phyloP scores from a whole-genome alignment of 805 yeast species.

The Yarrowia hollandica region DNA sequence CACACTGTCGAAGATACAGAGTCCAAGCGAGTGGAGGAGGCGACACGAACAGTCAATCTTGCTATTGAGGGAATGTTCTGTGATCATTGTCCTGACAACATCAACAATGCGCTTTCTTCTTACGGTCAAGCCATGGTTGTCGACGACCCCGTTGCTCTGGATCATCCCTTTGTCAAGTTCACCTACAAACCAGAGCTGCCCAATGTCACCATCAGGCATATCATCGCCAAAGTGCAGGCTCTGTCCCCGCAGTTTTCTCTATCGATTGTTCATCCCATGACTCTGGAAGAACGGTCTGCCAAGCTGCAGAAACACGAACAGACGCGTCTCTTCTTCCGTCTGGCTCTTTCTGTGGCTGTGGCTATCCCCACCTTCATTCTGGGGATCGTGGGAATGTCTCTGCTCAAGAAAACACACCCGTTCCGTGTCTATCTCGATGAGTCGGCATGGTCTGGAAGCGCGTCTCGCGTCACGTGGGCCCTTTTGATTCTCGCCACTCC shows the following conservation, averaged over 20 bases:
- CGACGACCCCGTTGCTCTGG: conserved; percentile 55
- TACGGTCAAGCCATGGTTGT: conserved; percentile 58
- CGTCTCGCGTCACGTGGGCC: conserved; percentile 63
- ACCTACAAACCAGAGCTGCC: conserved; percentile 64
- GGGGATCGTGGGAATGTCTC: conserved; percentile 69
- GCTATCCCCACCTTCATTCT: conserved; percentile 70
- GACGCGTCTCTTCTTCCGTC: conserved; percentile 47
- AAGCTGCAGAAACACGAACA: conserved; percentile 53
- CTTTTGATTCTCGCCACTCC: conserved; percentile 67
- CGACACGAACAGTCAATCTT: conserved; percentile 58
- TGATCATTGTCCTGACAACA: conserved; percentile 61
- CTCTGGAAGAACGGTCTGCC: conserved; percentile 64
- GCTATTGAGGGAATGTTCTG: conserved; percentile 68
- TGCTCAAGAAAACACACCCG: conserved; percentile 47
- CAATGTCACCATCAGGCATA: conserved; percentile 54
- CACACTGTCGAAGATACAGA: conserved; percentile 48
- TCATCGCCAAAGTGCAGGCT: conserved; percentile 52
- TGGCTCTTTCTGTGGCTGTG: conserved; percentile 51
- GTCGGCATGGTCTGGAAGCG: conserved; percentile 65
- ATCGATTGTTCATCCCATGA: conserved; percentile 52
- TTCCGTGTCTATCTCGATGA: conserved; percentile 57
- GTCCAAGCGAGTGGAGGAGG: conserved; percentile 50
- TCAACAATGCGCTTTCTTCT: conserved; percentile 50
- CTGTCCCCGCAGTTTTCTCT: conserved; percentile 52
- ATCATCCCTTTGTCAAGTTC: conserved; percentile 59